Conservation (phyloP, 78 protist species). For the Guillardia theta region DNA sequence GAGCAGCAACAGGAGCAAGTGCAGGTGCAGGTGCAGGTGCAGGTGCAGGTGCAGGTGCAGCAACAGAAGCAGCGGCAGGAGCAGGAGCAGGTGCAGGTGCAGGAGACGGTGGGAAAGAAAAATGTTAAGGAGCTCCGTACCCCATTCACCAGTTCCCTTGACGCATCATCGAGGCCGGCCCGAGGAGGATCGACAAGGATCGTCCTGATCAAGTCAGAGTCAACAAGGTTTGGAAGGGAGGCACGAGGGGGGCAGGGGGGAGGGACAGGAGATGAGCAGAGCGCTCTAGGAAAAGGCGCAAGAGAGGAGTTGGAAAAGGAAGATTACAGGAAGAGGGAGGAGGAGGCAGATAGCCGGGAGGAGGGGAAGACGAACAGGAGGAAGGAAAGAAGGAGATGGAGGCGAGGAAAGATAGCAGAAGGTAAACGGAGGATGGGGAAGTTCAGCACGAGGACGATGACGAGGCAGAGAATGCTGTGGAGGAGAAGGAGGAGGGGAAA, state of each 20-base stretch:
- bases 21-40: too few relatives aligned
- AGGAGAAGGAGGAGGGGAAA: too few relatives aligned
- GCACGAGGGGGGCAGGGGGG: background rate
- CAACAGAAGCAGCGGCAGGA: too few relatives aligned
- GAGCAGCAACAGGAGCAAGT: too few relatives aligned
- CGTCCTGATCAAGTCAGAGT: background rate
- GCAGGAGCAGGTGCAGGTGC: too few relatives aligned
- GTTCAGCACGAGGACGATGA: background rate
- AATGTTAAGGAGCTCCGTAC: too few relatives aligned
- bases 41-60: too few relatives aligned
- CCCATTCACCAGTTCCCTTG: background rate
- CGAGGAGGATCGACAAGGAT: constrained; percentile 15
- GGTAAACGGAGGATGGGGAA: background rate
- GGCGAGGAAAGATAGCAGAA: background rate
- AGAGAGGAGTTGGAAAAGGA: background rate
- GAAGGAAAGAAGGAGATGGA: background rate
- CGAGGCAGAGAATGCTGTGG: background rate
- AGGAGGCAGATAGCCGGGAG: background rate
- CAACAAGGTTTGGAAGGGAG: background rate
- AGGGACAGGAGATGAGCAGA: background rate
- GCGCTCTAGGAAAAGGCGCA: background rate
- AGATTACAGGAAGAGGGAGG: background rate
- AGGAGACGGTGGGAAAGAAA: background rate
- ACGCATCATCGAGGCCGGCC: background rate
- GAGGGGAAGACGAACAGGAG: background rate